Base-by-base conservation (phyloP, 495 filamentous ascomycete species). In the Penicillium simplicissimum region DNA sequence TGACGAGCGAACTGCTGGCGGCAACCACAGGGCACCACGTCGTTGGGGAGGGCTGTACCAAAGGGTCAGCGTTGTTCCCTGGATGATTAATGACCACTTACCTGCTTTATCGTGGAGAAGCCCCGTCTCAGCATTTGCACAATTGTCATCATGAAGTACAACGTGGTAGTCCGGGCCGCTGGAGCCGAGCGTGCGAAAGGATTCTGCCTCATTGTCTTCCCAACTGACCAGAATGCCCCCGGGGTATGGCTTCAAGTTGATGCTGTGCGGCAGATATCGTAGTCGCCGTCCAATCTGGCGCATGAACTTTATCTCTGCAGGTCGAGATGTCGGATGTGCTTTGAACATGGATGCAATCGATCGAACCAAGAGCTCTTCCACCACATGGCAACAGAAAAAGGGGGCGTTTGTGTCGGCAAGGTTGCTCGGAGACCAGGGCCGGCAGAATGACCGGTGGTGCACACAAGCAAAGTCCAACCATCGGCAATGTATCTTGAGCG, bases 31-130 rank as follows among this genome's bases (percentile, higher is more conserved):
- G 38, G 7, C n/a, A 42, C 2, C 1, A 42, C n/a, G 1, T 42
- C 38, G 38, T 17, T 42, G 8, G 38, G 38, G 38, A 42, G 38
- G 38, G 38, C 7, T 42, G 8, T 42, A 42, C n/a, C n/a, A n/a
- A n/a, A n/a, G 38, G 38, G 7, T 7, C n/a, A 42, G 2, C 38
- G 2, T 28, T 42, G n/a, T 13, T 42, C n/a, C 25, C n/a, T n/a
- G n/a, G n/a, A n/a, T n/a, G n/a, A n/a, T n/a, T n/a, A 7, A 42
- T 42, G n/a, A 42, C 38, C n/a, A 52, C 49, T 52, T 52, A 52
- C 49, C 49, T 52, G 8, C 23, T 0, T 52, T 9, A 9, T 14
- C 21, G 49, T 52, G 2, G 28, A 52, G 49, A 52, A 52, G 49
- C 49, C 10, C 17, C 49, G 17, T 28, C 17, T 33, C 23, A 33